A percentile compares a stretch with the other conserved stretches of the same genome.
phyloP scores from a whole-genome alignment of 2,329 filamentous ascomycete species.

The Nothomitra cinnamomea region DNA sequence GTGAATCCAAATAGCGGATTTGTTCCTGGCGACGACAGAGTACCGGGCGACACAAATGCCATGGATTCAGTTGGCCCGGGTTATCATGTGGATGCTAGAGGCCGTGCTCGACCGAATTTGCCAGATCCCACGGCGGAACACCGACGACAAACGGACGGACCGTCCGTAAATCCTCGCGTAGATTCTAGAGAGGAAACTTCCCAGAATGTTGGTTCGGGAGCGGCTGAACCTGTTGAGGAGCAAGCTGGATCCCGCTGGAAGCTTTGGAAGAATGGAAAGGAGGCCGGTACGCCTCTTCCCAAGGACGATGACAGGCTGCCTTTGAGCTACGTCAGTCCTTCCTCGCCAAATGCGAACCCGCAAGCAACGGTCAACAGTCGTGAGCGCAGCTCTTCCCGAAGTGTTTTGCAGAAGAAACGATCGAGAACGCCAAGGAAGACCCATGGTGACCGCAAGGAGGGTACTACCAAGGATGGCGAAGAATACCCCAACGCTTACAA shows the following conservation, averaged over 20 bases:
- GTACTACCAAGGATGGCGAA: slow-evolving; percentile 5
- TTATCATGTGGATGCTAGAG: background rate
- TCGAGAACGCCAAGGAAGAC: background rate
- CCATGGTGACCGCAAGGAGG: background rate
- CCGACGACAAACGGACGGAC: background rate
- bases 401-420: background rate
- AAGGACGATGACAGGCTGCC: slow-evolving; percentile 1
- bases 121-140: background rate
- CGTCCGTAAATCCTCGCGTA: background rate
- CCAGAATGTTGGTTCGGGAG: background rate
- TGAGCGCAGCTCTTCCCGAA: background rate
- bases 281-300: slow-evolving; percentile 16
- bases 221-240: background rate
- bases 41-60: slow-evolving; percentile 20
- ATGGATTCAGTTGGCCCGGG: slow-evolving; percentile 6
- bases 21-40: slow-evolving; percentile 13
- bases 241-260: slow-evolving; percentile 9
- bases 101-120: background rate
- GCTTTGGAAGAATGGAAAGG: slow-evolving; percentile 19
- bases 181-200: background rate
- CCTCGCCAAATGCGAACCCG: slow-evolving; percentile 9
- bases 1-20: slow-evolving; percentile 21
- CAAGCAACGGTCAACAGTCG: background rate
- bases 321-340: slow-evolving; percentile 12
- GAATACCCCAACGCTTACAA: slow-evolving; percentile 48